A percentile compares a stretch with the other conserved stretches of the same genome.
Conservation (phyloP, 75 land plant species). For the Adiantum capillusveneris region DNA sequence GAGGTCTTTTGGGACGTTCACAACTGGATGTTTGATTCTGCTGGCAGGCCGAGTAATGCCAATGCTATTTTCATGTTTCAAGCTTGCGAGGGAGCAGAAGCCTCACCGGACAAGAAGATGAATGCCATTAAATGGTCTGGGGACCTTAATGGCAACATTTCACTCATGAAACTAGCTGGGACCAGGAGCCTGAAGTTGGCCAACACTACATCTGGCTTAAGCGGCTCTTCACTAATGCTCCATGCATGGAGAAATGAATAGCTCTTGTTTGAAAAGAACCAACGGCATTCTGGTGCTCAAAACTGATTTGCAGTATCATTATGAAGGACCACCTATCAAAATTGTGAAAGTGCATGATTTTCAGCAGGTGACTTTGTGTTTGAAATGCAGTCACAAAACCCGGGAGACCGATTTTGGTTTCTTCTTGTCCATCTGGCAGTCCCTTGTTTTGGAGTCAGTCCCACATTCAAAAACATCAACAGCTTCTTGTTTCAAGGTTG, state of each 20-base stretch:
- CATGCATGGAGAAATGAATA: constrained; percentile 88
- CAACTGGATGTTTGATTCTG: constrained; percentile 25
- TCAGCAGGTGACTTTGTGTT: too few species aligned
- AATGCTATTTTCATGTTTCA: constrained; percentile 91
- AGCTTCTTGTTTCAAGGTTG: too few species aligned
- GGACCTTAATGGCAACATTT: constrained; percentile 5
- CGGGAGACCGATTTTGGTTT: too few species aligned
- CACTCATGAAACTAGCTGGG: background rate
- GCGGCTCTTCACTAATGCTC: constrained; percentile 54
- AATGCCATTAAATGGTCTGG: constrained; percentile 39
- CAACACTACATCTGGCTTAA: background rate
- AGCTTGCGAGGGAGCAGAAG: constrained; percentile 24
- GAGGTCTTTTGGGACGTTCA: constrained; percentile 41
- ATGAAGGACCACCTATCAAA: too few species aligned
- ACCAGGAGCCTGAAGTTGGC: background rate
- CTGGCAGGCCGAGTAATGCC: constrained; percentile 27
- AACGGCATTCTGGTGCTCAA: too few species aligned
- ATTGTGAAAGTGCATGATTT: too few species aligned
- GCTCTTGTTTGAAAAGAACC: background rate
- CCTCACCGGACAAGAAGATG: constrained; percentile 23
- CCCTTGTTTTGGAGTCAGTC: too few species aligned
- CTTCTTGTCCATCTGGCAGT: too few species aligned
- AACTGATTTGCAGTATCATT: too few species aligned
- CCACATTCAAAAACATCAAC: too few species aligned
- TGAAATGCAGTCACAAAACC: background rate